Conservation (phyloP, 75 land plant species). For the Picea sitchensis region DNA sequence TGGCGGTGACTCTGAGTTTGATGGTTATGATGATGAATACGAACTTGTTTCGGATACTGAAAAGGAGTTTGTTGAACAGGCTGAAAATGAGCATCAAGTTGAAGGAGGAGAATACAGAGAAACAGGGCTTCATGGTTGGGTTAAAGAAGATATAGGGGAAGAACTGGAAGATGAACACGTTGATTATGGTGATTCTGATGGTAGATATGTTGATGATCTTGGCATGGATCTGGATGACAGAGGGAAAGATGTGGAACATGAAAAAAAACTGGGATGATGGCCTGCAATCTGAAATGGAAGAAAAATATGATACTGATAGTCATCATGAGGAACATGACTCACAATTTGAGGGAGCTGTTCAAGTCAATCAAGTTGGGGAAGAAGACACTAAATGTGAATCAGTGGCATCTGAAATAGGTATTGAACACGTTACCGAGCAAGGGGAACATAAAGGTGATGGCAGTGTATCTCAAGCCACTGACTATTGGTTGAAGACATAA, state of each 20-base stretch:
- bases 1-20: conserved; percentile 11
- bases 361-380: not conserved
- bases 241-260: not conserved
- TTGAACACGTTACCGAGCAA: not conserved
- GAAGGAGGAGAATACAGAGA: conserved; percentile 56
- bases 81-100: conserved; percentile 37
- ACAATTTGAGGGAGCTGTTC: not conserved
- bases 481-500: not conserved
- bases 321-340: not conserved
- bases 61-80: conserved; percentile 10
- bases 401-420: not conserved
- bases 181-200: conserved; percentile 43
- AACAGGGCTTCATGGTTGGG: conserved; percentile 20
- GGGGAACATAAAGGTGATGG: not conserved
- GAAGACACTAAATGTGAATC: conserved; percentile 6
- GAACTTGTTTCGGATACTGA: conserved; percentile 7
- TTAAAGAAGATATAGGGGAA: conserved; percentile 21
- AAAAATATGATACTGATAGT: not conserved
- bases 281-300: conserved; percentile 7
- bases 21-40: conserved; percentile 16
- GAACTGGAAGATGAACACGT: conserved; percentile 37
- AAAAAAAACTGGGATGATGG: not conserved
- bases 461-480: not conserved
- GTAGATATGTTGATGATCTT: conserved; percentile 17
- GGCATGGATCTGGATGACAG: conserved; percentile 12